These are phyloP conservation scores for Raffaelea ambrosiae DNA, from an alignment of 2,329 filamentous ascomycete species.

Conservation along the genomic window DNA sequence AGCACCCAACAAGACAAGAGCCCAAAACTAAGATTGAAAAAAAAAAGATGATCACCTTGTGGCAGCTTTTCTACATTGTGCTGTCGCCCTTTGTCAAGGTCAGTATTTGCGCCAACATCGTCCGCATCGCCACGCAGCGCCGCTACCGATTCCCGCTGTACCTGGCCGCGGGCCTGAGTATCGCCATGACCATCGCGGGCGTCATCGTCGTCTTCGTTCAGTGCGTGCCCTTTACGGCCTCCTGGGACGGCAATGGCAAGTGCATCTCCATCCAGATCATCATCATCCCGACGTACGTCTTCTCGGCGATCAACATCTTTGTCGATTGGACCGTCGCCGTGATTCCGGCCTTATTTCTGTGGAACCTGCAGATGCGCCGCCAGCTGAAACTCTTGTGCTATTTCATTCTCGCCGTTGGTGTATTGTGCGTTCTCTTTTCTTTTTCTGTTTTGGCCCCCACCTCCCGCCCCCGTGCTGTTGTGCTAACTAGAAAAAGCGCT, in stretches of 20 bases:
- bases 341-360: neutral
- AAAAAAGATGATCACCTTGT: neutral
- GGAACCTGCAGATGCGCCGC: slow-evolving; percentile 1
- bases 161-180: neutral
- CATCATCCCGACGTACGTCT: slow-evolving; percentile 1
- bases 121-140: neutral
- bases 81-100: neutral
- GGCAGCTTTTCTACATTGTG: neutral
- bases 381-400: neutral
- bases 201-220: neutral
- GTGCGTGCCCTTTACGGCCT: neutral
- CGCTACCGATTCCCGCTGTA: neutral
- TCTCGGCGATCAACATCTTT: neutral
- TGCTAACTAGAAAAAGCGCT: neutral
- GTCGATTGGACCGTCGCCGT: slow-evolving; percentile 1
- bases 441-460: too few species aligned
- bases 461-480: too few species aligned
- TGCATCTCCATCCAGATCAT: neutral
- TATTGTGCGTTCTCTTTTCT: neutral
- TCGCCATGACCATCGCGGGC: neutral
- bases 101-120: neutral
- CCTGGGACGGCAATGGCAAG: neutral
- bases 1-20: neutral
- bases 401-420: neutral
- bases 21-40: neutral